Conservation (phyloP, 495 filamentous ascomycete genomes). For the Aspergillus sclerotiicarbonarius region DNA sequence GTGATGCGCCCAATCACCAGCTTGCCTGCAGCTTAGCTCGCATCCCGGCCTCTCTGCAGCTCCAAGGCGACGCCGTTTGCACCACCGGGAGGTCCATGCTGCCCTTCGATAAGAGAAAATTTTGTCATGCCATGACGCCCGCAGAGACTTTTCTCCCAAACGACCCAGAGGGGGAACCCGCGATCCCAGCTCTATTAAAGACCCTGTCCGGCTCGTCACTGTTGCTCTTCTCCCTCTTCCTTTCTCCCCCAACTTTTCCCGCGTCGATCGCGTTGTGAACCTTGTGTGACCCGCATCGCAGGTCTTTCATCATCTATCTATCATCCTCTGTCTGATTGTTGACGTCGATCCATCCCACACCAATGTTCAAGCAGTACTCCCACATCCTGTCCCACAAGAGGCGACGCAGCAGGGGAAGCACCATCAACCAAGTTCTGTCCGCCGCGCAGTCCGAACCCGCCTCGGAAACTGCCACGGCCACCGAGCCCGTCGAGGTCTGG, state of each 20-base stretch:
- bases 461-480: conserved; percentile 2
- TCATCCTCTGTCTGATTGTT: neutral
- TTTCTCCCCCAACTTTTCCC: neutral
- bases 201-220: neutral
- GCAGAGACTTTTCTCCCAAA: neutral
- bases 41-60: neutral
- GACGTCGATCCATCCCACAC: neutral
- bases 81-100: neutral
- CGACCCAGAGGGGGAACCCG: neutral
- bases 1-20: neutral
- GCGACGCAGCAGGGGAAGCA: conserved; percentile 9
- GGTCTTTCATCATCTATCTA: neutral
- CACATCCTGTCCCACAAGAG: conserved; percentile 16
- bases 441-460: conserved; percentile 8
- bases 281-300: neutral
- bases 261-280: neutral
- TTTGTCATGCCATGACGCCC: neutral
- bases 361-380: conserved; percentile 17
- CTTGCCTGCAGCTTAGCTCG: neutral
- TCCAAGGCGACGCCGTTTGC: too few species aligned
- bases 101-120: neutral
- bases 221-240: neutral
- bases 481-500: conserved; percentile 14
- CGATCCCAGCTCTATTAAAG: neutral
- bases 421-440: conserved; percentile 7